These are phyloP conservation scores for Trichophyton equinum DNA, from an alignment of 2,329 filamentous ascomycete genomes.

Conservation along the genomic window DNA sequence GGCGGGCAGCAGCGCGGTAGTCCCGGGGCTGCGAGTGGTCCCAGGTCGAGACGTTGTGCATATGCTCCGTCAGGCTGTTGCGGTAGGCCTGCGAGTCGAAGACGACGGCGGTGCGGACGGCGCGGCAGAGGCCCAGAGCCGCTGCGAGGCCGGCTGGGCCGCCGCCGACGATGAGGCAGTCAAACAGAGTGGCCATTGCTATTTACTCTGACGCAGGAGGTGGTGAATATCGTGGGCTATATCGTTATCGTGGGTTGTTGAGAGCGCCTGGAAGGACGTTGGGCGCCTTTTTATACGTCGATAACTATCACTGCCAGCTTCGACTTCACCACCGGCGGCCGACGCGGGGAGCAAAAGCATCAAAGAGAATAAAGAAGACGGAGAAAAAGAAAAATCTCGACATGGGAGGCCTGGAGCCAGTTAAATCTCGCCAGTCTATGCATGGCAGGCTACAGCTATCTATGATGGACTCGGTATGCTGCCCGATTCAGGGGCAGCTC, in stretches of 20 bases:
- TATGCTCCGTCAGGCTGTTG: conserved; percentile 32
- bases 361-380: neutral
- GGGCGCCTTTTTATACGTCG: too few species aligned
- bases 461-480: too few species aligned
- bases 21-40: conserved; percentile 26
- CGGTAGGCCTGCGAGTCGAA: conserved; percentile 36
- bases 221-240: neutral
- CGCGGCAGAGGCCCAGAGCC: conserved; percentile 29
- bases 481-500: too few species aligned
- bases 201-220: too few species aligned
- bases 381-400: neutral
- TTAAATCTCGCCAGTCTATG: too few species aligned
- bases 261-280: neutral
- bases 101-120: conserved; percentile 29
- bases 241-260: neutral
- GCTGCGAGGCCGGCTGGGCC: conserved; percentile 24
- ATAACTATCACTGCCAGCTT: neutral
- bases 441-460: too few species aligned
- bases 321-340: neutral
- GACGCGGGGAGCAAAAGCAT: neutral
- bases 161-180: conserved; percentile 21
- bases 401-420: too few species aligned
- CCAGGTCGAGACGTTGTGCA: conserved; percentile 35
- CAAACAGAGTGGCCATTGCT: neutral
- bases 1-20: conserved; percentile 23